phyloP scores from a whole-genome alignment of 805 yeast species.

The Blastobotrys chiropterorum region DNA sequence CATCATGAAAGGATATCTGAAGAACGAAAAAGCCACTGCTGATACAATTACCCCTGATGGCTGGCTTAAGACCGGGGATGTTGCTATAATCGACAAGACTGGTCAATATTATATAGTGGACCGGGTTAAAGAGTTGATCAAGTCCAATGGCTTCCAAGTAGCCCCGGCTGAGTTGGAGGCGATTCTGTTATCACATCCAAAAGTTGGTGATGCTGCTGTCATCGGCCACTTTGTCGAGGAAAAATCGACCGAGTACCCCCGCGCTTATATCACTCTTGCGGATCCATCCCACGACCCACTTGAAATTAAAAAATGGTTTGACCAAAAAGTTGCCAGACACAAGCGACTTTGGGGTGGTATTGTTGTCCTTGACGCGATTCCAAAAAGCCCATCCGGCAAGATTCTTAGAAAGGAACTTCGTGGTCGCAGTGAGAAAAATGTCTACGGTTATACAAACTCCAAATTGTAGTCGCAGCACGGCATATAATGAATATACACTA shows the following conservation, averaged over 20 bases:
- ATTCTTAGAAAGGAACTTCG: slow-evolving; percentile 86
- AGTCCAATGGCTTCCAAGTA: slow-evolving; percentile 73
- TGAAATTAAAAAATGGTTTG: slow-evolving; percentile 30
- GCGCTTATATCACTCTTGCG: slow-evolving; percentile 31
- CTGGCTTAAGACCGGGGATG: slow-evolving; percentile 59
- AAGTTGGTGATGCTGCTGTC: slow-evolving; percentile 83
- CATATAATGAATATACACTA: background rate
- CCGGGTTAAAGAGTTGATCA: slow-evolving; percentile 63
- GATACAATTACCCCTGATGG: slow-evolving; percentile 42
- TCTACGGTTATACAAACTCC: background rate
- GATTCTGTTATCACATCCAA: slow-evolving; percentile 64
- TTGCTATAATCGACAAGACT: slow-evolving; percentile 35
- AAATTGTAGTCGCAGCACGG: slow-evolving; percentile 10
- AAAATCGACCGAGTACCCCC: slow-evolving; percentile 62
- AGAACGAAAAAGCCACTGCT: slow-evolving; percentile 43
- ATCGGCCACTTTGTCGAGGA: slow-evolving; percentile 67
- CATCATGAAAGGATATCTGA: slow-evolving; percentile 46
- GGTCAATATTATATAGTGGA: slow-evolving; percentile 46
- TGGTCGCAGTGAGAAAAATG: slow-evolving; percentile 33
- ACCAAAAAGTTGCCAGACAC: slow-evolving; percentile 32
- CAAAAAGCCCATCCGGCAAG: slow-evolving; percentile 93
- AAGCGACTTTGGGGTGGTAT: slow-evolving; percentile 41
- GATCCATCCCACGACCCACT: slow-evolving; percentile 18
- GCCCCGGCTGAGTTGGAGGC: slow-evolving; percentile 95
- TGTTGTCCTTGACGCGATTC: slow-evolving; percentile 71